Evolutionary conservation across 1,284 basidiomycete genomes (phyloP), one percentile per base, ranked within the genome.

Genomic region (Austroboletus novae-zelandiae): DNA sequence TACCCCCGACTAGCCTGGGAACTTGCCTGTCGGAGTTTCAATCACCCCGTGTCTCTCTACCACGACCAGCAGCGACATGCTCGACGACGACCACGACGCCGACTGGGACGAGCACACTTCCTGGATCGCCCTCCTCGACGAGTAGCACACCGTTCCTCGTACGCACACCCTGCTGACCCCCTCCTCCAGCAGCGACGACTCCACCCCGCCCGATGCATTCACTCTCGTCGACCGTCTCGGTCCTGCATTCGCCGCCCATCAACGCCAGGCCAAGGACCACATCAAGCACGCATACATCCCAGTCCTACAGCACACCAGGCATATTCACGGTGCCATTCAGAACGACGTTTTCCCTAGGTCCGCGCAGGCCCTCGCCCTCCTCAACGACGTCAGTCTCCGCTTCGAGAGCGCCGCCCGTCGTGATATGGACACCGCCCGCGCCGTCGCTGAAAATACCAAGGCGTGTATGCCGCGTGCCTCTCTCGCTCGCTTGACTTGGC

Each of bases 21-120:
- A 64, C 40, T 49, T 60, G 35, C 27, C 5, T 14, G 43, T 52
- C 64, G 64, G 66, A 69, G 60, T 53, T 65, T 48, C 0, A 67
- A 65, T 42, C 0, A 2, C 3, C 35, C 37, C 52, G 48, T 52
- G 42, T 58, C 45, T 44, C 37, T 2, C n/a, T 9, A 27, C 39
- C 36, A 30, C 40, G 25, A 45, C 36, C 36, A 53, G 36, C 14
- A 18, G 36, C 25, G 54, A 43, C 5, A 57, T 61, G 51, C 20
- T 43, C 20, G 47, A 52, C 43, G 47, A 59, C 20, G 44, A 29
- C 5, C 45, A 20, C 37, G 49, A 59, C 30, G 27, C 5, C 44
- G 41, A 53, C 47, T 69, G 66, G 61, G 67, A 70, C 49, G 66
- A 68, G 17, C 54, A 64, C 18, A 43, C 61, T 1, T 52, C 63